phyloP scores from a whole-genome alignment of 176 grass and related monocot species.

The Hyparrhenia diplandra region DNA sequence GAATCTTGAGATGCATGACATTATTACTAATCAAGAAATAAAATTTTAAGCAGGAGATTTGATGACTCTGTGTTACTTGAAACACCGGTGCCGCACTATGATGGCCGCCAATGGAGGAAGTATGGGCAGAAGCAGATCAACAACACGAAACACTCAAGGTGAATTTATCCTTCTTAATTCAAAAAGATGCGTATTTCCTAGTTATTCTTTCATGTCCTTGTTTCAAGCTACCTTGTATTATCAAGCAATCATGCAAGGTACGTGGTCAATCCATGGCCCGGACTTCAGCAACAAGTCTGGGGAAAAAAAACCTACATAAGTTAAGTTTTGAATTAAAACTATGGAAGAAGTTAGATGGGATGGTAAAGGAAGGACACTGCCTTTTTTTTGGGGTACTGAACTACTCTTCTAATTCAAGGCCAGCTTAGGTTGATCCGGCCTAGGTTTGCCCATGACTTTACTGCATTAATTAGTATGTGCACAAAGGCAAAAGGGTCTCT shows the following conservation, averaged over 20 bases:
- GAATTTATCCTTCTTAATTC: not conserved
- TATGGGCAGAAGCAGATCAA: slow-evolving; percentile 60
- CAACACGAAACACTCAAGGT: slow-evolving; percentile 37
- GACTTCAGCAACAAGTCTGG: too few species aligned
- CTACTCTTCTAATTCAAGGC: too few species aligned
- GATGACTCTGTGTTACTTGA: slow-evolving; percentile 25
- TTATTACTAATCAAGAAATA: not conserved
- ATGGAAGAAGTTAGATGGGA: not conserved
- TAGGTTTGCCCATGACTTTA: too few species aligned
- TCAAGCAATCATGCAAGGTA: not conserved
- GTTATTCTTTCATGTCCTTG: not conserved
- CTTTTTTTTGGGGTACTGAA: not conserved
- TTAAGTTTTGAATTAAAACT: too few species aligned
- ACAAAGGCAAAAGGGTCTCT: too few species aligned
- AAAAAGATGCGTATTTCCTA: not conserved
- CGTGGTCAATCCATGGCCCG: too few species aligned
- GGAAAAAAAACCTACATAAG: too few species aligned
- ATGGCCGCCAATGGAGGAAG: slow-evolving; percentile 54
- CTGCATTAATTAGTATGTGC: too few species aligned
- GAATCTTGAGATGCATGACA: not conserved
- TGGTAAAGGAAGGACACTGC: not conserved
- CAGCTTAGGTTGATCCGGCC: not conserved
- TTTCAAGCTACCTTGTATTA: not conserved
- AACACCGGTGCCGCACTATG: slow-evolving; percentile 36
- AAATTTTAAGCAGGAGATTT: slow-evolving; percentile 25